phyloP scores from a whole-genome alignment of 176 grass and related monocot genomes.

The Aegilops longissima region DNA sequence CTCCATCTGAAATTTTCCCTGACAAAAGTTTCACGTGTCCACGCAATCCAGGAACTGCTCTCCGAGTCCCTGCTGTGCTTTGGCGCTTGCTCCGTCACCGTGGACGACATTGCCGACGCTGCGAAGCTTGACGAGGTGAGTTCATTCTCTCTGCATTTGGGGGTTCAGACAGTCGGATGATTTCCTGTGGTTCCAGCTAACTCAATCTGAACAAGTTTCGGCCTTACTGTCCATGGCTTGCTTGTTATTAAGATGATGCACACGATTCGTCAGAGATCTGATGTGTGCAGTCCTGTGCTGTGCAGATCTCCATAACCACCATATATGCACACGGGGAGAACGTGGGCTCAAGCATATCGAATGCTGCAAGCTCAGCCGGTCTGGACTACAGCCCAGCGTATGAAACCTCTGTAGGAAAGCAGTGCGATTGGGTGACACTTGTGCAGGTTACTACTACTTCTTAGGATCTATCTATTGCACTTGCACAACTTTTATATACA shows the following conservation, averaged over 20 bases:
- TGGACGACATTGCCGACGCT: slow-evolving; percentile 71
- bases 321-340: slow-evolving; percentile 61
- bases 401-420: slow-evolving; percentile 66
- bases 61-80: slow-evolving; percentile 83
- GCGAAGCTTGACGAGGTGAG: slow-evolving; percentile 72
- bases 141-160: background rate
- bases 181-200: background rate
- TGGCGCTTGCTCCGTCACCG: slow-evolving; percentile 66
- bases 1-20: background rate
- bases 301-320: slow-evolving; percentile 70
- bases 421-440: slow-evolving; percentile 62
- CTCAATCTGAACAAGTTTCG: background rate
- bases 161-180: background rate
- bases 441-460: slow-evolving; percentile 42
- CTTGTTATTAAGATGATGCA: background rate
- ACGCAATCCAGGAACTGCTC: slow-evolving; percentile 55
- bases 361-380: slow-evolving; percentile 54
- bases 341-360: slow-evolving; percentile 45
- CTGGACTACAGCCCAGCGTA: slow-evolving; percentile 64
- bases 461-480: background rate
- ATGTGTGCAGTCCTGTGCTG: background rate
- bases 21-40: background rate
- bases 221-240: background rate
- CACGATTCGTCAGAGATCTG: background rate
- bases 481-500: background rate